phyloP scores from a whole-genome alignment of 306 rosid species.

The Geum urbanum region DNA sequence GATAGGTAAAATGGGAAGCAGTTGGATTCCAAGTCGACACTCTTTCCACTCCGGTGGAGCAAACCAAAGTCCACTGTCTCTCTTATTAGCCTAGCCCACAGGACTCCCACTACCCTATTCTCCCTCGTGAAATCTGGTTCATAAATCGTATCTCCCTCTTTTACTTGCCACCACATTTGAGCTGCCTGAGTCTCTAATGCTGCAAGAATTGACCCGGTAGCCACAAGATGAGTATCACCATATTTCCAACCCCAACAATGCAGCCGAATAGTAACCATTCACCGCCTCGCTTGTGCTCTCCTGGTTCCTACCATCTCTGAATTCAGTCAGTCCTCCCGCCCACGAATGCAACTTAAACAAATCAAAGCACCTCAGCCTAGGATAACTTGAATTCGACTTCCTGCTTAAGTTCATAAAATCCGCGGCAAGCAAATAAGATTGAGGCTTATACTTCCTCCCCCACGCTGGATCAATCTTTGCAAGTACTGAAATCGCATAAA shows the following conservation, averaged over 20 bases:
- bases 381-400: constrained; percentile 36
- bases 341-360: constrained; percentile 70
- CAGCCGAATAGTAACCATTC: constrained; percentile 75
- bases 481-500: constrained; percentile 77
- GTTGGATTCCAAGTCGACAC: constrained; percentile 73
- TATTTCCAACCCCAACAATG: constrained; percentile 69
- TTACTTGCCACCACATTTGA: constrained; percentile 85
- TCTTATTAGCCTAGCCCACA: constrained; percentile 80
- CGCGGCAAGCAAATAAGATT: constrained; percentile 59
- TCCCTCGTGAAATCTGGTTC: constrained; percentile 55
- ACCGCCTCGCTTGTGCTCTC: constrained; percentile 88
- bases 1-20: constrained; percentile 66
- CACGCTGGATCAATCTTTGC: constrained; percentile 68
- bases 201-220: constrained; percentile 56
- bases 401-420: constrained; percentile 61
- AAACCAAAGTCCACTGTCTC: constrained; percentile 90
- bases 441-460: constrained; percentile 65
- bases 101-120: constrained; percentile 58
- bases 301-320: constrained; percentile 75
- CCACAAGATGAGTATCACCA: constrained; percentile 54
- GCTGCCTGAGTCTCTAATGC: constrained; percentile 65
- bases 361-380: constrained; percentile 77
- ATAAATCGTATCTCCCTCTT: constrained; percentile 40
- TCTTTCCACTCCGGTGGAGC: constrained; percentile 79
- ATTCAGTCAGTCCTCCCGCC: constrained; percentile 86